Evolutionary conservation across 495 filamentous ascomycete species (phyloP).

Genomic region (Jackrogersella minutella): DNA sequence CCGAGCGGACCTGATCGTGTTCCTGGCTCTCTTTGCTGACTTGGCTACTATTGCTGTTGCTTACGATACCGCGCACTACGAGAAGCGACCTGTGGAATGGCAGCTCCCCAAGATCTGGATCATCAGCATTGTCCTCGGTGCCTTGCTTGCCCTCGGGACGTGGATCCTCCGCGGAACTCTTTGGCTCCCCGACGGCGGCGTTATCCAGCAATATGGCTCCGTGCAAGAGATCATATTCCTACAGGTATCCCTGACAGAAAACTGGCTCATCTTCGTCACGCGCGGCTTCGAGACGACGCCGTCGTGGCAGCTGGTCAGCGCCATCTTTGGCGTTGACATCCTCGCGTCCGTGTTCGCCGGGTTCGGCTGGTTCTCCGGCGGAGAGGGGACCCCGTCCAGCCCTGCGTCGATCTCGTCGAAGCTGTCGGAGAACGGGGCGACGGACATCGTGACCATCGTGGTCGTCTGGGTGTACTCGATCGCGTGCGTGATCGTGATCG

Average conservation of each 20-base stretch:
- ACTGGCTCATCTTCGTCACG: slow-evolving; percentile 95
- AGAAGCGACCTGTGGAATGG: slow-evolving; percentile 87
- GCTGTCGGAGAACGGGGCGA: slow-evolving; percentile 66
- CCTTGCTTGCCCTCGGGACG: slow-evolving; percentile 77
- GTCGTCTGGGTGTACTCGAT: slow-evolving; percentile 82
- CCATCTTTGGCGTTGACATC: slow-evolving; percentile 80
- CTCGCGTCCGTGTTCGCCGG: slow-evolving; percentile 80
- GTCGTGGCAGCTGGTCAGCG: slow-evolving; percentile 77
- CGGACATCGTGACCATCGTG: slow-evolving; percentile 76
- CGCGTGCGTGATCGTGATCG: slow-evolving; percentile 78
- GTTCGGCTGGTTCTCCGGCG: slow-evolving; percentile 77
- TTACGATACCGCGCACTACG: slow-evolving; percentile 89
- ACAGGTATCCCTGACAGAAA: slow-evolving; percentile 86
- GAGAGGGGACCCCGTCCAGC: slow-evolving; percentile 37
- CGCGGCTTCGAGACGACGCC: slow-evolving; percentile 82
- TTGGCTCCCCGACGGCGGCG: slow-evolving; percentile 72
- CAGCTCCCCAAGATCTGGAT: slow-evolving; percentile 90
- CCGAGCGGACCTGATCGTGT: slow-evolving; percentile 83
- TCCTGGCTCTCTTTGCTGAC: slow-evolving; percentile 91
- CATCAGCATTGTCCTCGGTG: slow-evolving; percentile 79
- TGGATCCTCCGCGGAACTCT: slow-evolving; percentile 84
- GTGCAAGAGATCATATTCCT: slow-evolving; percentile 86
- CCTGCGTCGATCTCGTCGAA: slow-evolving; percentile 36
- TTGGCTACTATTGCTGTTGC: slow-evolving; percentile 89
- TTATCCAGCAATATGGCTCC: slow-evolving; percentile 82